These are phyloP conservation scores for Penicillium carneum DNA, from an alignment of 2,329 filamentous ascomycete species.

Conservation along the genomic window DNA sequence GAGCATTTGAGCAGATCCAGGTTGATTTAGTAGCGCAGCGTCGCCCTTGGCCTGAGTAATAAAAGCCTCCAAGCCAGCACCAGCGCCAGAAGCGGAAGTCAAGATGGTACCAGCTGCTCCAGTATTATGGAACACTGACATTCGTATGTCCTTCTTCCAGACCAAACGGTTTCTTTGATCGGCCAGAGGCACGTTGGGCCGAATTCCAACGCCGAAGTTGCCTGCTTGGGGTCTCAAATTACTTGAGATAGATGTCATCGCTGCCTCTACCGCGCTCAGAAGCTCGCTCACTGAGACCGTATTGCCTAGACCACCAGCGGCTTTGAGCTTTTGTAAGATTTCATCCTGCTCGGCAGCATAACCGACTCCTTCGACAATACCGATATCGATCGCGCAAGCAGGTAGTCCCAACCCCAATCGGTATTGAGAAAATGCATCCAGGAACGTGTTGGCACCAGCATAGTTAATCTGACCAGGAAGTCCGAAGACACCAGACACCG, in stretches of 20 bases:
- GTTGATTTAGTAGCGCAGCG: neutral
- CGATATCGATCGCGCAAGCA: conserved; percentile 2
- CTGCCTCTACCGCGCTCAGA: neutral
- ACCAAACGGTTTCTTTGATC: conserved; percentile 1
- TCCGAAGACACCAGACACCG: conserved; percentile 44
- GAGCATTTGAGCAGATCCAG: conserved; percentile 20
- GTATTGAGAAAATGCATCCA: conserved; percentile 36
- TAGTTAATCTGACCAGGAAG: conserved; percentile 45
- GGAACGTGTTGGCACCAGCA: conserved; percentile 48
- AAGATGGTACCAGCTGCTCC: neutral
- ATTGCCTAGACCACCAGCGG: neutral
- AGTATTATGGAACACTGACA: conserved; percentile 5
- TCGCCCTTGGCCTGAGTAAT: conserved; percentile 14
- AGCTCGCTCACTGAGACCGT: neutral
- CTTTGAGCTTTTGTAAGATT: neutral
- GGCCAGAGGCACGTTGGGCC: neutral
- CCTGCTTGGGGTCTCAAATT: neutral
- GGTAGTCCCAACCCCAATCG: neutral
- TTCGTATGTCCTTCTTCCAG: conserved; percentile 13
- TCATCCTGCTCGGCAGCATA: neutral
- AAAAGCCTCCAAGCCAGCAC: conserved; percentile 16
- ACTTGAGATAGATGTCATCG: neutral
- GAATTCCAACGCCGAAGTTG: conserved; percentile 5
- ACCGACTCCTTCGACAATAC: conserved; percentile 16
- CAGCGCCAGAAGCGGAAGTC: neutral